These are phyloP conservation scores for Serendipita sp. DNA, from an alignment of 768 basidiomycete species.

Conservation along the genomic window DNA sequence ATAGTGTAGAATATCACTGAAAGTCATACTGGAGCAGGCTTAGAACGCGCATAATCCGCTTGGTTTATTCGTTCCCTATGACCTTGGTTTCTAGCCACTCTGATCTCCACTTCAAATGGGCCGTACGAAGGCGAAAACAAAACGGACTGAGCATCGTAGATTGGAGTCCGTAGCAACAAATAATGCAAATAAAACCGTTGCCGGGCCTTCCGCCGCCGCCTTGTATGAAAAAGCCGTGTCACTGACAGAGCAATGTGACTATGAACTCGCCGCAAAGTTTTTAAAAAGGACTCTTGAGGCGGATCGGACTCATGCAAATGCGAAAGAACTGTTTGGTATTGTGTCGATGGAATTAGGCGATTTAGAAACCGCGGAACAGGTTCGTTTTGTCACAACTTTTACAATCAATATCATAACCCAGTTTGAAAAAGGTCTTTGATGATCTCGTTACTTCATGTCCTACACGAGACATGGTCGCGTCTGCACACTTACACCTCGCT, in stretches of 20 bases:
- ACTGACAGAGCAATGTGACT: slow-evolving; percentile 74
- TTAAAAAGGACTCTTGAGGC: slow-evolving; percentile 48
- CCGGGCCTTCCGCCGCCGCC: slow-evolving; percentile 32
- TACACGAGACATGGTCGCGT: slow-evolving; percentile 26
- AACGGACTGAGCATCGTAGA: not conserved
- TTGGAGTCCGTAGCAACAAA: not conserved
- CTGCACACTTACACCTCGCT: slow-evolving; percentile 79
- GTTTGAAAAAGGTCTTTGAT: not conserved
- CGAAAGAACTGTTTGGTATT: slow-evolving; percentile 68
- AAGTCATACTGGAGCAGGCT: no score
- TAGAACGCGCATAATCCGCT: no score
- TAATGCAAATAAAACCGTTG: not conserved
- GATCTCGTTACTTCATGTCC: not conserved
- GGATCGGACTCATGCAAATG: slow-evolving; percentile 47
- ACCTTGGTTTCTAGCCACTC: not conserved
- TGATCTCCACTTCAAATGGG: not conserved
- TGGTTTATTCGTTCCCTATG: not conserved
- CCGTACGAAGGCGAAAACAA: slow-evolving; percentile 1
- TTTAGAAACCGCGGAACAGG: slow-evolving; percentile 51
- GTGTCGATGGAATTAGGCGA: slow-evolving; percentile 67
- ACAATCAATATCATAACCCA: not conserved
- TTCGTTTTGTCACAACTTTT: slow-evolving; percentile 23
- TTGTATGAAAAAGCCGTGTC: slow-evolving; percentile 64
- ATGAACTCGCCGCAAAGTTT: slow-evolving; percentile 64
- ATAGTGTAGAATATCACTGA: no score